A percentile compares a stretch with the other conserved stretches of the same genome.
Evolutionary conservation across 2,329 filamentous ascomycete species (phyloP).

Genomic region (Purpureocillium lavendulum): DNA sequence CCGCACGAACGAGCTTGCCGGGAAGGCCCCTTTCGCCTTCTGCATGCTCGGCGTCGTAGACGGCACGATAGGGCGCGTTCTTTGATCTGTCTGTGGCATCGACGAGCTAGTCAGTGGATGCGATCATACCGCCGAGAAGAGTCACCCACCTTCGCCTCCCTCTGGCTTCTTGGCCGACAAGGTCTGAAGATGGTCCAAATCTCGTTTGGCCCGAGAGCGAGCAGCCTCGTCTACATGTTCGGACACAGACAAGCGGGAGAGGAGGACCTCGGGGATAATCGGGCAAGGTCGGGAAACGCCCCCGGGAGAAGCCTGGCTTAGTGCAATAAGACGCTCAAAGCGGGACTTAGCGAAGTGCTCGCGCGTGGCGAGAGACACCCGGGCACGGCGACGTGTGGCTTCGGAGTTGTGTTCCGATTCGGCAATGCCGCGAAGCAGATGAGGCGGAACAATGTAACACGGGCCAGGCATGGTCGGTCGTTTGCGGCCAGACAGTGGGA

Average conservation of each 20-base stretch:
- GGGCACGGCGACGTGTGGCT: conserved; percentile 25
- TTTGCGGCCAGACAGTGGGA: not conserved
- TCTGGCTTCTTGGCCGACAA: conserved; percentile 15
- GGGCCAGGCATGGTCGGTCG: conserved; percentile 10
- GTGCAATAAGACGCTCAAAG: conserved; percentile 23
- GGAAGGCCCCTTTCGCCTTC: conserved; percentile 29
- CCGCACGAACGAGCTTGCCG: conserved; percentile 31
- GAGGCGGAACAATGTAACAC: conserved; percentile 37
- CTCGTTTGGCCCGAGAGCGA: conserved; percentile 25
- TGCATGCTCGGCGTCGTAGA: conserved; percentile 34
- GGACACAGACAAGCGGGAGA: conserved; percentile 27
- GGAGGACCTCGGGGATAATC: conserved; percentile 31
- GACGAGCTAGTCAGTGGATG: conserved; percentile 6
- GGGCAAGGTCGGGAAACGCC: conserved; percentile 8
- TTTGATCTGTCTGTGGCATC: conserved; percentile 11
- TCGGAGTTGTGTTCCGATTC: conserved; percentile 28
- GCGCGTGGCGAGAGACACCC: conserved; percentile 23
- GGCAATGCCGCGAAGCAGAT: conserved; percentile 34
- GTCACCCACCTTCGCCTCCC: conserved; percentile 17
- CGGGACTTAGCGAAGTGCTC: conserved; percentile 21
- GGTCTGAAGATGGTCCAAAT: conserved; percentile 28
- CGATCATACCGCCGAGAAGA: not conserved
- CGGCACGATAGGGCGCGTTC: conserved; percentile 27
- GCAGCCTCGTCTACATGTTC: conserved; percentile 29
- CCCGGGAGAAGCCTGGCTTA: conserved; percentile 19